Conservation (phyloP, 192 early-diverging fungal species). For the Obelidium mucronatum region DNA sequence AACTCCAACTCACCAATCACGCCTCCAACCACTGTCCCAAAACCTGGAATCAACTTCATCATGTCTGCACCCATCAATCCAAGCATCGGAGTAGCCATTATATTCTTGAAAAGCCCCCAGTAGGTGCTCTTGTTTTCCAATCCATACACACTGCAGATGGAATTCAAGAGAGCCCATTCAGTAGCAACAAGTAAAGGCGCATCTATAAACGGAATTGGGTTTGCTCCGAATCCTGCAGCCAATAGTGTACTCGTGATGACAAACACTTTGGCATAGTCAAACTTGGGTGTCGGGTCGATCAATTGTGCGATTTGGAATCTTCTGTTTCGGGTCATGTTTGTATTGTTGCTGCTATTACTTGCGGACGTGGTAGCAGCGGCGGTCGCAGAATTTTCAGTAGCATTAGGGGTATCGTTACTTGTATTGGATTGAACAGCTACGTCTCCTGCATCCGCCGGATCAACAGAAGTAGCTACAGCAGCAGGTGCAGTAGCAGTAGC, state of each 20-base stretch:
- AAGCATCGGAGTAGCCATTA: constrained; percentile 9
- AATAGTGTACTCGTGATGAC: constrained; percentile 19
- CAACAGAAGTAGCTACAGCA: too few relatives aligned
- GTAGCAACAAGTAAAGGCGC: constrained; percentile 15
- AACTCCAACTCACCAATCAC: background rate
- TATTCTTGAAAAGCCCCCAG: constrained; percentile 18
- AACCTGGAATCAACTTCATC: constrained; percentile 21
- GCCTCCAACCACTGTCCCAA: constrained; percentile 23
- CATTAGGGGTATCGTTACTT: background rate
- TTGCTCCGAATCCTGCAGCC: constrained; percentile 6
- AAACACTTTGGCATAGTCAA: constrained; percentile 14
- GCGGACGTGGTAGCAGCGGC: background rate
- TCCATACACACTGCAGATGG: constrained; percentile 2
- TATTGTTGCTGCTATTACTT: background rate
- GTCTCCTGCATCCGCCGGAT: background rate
- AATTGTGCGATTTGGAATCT: constrained; percentile 29
- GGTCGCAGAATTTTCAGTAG: background rate
- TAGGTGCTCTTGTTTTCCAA: background rate
- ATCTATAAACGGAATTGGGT: constrained; percentile 26
- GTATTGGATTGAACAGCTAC: background rate
- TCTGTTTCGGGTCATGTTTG: too few relatives aligned
- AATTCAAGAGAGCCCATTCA: background rate
- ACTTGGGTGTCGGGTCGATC: constrained; percentile 14
- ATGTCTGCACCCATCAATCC: constrained; percentile 26
- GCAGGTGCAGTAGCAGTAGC: background rate